Evolutionary conservation across 495 filamentous ascomycete species (phyloP).

Genomic region (Oleoguttula mirabilis): DNA sequence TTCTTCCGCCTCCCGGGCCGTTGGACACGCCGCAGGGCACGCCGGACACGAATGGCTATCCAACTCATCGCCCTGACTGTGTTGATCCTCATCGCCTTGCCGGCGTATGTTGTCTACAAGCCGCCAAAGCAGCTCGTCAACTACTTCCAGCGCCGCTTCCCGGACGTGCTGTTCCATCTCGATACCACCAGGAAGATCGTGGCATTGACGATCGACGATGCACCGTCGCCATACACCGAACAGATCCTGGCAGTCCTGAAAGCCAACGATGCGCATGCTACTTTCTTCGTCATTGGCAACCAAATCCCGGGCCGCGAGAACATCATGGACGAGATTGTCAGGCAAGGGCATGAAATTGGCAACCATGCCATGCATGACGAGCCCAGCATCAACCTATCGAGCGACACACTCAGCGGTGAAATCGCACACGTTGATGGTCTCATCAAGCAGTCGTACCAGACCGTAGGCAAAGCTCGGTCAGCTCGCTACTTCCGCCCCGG

Average conservation of each 20-base stretch:
- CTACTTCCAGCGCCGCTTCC: constrained; percentile 57
- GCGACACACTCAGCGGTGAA: constrained; percentile 24
- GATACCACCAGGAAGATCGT: constrained; percentile 46
- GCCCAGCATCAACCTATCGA: constrained; percentile 39
- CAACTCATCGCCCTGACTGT: constrained; percentile 3
- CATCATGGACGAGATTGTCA: constrained; percentile 48
- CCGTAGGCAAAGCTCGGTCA: constrained; percentile 21
- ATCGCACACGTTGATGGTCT: constrained; percentile 35
- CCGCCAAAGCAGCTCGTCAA: constrained; percentile 54
- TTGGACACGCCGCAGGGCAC: constrained; percentile 14
- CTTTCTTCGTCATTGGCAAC: constrained; percentile 45
- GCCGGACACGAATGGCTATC: constrained; percentile 14
- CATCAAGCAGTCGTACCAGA: constrained; percentile 45
- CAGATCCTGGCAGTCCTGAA: constrained; percentile 55
- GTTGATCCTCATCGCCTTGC: constrained; percentile 21
- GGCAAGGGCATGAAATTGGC: constrained; percentile 55
- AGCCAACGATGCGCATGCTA: constrained; percentile 30
- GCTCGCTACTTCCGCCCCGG: constrained; percentile 62
- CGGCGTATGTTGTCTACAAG: constrained; percentile 61
- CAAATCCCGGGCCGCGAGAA: constrained; percentile 54
- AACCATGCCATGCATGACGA: constrained; percentile 85
- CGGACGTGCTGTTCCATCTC: constrained; percentile 63
- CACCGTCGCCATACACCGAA: constrained; percentile 58
- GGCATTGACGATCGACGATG: constrained; percentile 77
- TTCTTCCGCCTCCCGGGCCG: constrained; percentile 21